A percentile compares a stretch with the other conserved stretches of the same genome.
Conservation (phyloP, 1,284 basidiomycete genomes). For the Cystobasidiaceae sp. region DNA sequence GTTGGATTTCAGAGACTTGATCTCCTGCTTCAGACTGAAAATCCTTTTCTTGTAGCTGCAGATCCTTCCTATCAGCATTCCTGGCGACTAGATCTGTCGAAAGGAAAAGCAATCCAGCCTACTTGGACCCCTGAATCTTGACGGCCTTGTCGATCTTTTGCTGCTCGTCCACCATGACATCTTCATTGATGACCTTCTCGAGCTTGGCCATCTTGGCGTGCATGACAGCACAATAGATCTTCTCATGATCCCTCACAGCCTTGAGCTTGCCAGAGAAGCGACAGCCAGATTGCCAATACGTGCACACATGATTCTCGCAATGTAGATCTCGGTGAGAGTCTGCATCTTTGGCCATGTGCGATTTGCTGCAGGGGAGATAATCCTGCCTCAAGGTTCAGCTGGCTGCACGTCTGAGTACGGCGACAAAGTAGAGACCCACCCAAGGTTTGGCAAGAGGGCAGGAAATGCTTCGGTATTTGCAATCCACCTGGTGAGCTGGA, state of each 20-base stretch:
- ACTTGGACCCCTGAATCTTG: background rate
- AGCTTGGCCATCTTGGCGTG: slow-evolving; percentile 9
- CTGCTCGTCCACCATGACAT: background rate
- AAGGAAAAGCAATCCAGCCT: background rate
- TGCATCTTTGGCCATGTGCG: background rate
- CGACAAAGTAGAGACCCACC: background rate
- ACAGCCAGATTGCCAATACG: background rate
- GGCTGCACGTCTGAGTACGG: too few species aligned
- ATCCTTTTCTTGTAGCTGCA: slow-evolving; percentile 13
- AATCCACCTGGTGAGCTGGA: background rate
- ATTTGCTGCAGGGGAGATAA: background rate
- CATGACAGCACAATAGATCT: background rate
- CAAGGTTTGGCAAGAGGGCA: background rate
- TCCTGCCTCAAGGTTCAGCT: background rate
- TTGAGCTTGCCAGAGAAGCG: background rate
- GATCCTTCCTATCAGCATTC: background rate
- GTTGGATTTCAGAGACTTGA: background rate
- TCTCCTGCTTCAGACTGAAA: background rate
- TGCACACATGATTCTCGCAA: background rate
- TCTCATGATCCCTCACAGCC: background rate
- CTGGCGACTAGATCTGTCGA: too few species aligned
- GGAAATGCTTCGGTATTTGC: background rate
- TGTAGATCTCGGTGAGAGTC: background rate
- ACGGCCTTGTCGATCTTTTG: background rate
- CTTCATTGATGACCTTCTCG: background rate